These are phyloP conservation scores for Dryas alaskensis DNA, from an alignment of 306 rosid genomes.

Conservation along the genomic window DNA sequence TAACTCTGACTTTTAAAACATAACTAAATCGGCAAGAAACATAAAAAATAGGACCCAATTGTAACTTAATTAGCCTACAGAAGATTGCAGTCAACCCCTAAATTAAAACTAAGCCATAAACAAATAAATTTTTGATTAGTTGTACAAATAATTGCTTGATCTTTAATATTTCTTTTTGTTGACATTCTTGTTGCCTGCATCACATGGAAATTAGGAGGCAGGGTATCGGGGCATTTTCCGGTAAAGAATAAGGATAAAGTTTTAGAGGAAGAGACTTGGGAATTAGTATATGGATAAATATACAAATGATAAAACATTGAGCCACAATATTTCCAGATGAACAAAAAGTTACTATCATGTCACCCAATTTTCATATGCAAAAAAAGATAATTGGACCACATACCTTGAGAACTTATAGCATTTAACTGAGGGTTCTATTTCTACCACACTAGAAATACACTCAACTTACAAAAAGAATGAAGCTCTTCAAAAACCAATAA, in stretches of 20 bases:
- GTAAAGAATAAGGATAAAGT: too few relatives aligned
- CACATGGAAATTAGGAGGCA: too few relatives aligned
- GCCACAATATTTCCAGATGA: background rate
- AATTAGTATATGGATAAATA: too few relatives aligned
- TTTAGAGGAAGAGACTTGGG: too few relatives aligned
- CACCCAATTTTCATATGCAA: background rate
- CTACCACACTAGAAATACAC: background rate
- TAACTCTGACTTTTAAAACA: background rate
- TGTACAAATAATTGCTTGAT: too few relatives aligned
- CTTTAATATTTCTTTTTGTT: too few relatives aligned
- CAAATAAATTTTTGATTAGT: too few relatives aligned
- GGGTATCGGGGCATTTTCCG: too few relatives aligned
- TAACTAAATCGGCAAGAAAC: background rate
- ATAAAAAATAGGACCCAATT: background rate
- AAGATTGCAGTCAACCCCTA: background rate
- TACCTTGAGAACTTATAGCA: background rate
- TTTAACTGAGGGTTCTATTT: background rate
- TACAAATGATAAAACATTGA: too few relatives aligned
- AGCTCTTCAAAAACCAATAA: background rate
- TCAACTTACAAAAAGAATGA: background rate
- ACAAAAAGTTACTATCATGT: background rate
- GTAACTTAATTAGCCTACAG: background rate
- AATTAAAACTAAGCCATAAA: too few relatives aligned
- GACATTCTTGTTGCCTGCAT: too few relatives aligned
- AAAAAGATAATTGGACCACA: background rate